Evolutionary conservation across 768 basidiomycete genomes (phyloP).

Genomic region (Lactarius indigo): DNA sequence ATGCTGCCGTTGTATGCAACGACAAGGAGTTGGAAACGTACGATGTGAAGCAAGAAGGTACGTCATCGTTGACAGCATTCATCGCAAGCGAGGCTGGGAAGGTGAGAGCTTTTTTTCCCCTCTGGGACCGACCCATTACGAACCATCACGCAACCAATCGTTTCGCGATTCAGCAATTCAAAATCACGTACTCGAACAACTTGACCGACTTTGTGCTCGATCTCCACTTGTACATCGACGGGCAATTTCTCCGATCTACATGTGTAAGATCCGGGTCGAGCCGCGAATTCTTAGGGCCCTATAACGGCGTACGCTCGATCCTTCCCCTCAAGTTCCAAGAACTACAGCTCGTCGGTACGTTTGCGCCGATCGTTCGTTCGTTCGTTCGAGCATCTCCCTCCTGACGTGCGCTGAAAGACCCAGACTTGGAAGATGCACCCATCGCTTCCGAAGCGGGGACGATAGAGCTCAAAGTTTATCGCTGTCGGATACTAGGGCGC

Average conservation of each 20-base stretch:
- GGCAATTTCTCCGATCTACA: background rate
- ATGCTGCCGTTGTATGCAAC: constrained; percentile 4
- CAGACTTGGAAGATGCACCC: constrained; percentile 15
- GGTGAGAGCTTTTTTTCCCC: background rate
- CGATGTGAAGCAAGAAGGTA: background rate
- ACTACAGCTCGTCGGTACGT: constrained; percentile 15
- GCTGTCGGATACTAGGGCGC: background rate
- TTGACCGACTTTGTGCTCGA: background rate
- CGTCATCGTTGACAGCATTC: background rate
- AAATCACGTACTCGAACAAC: background rate
- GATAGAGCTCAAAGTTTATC: constrained; percentile 14
- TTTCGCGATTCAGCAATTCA: constrained; percentile 4
- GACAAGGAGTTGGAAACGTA: background rate
- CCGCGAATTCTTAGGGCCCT: background rate
- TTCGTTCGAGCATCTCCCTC: background rate
- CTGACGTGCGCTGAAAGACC: constrained; percentile 1
- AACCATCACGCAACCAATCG: background rate
- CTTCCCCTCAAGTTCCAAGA: constrained; percentile 18
- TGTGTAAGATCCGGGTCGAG: background rate
- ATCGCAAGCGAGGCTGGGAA: constrained; percentile 14
- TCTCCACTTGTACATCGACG: background rate
- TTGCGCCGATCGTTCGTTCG: background rate
- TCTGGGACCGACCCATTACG: background rate
- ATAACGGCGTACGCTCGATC: background rate
- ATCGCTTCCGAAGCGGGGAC: constrained; percentile 10